Base-by-base conservation (phyloP, 345 rosid species). In the Excoecaria agallocha region DNA sequence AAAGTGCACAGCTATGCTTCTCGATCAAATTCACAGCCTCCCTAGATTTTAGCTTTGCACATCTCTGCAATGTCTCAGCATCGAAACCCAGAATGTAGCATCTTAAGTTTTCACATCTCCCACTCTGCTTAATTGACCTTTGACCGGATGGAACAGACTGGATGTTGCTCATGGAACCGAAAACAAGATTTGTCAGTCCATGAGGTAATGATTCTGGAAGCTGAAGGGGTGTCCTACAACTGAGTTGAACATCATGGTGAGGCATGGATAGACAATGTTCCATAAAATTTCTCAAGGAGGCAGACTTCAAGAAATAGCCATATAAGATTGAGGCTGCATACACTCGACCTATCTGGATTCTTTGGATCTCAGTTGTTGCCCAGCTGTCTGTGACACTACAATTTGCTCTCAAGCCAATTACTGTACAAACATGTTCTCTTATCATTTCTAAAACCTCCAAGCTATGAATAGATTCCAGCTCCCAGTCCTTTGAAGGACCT, bases 401-500 rank as follows among this genome's bases (percentile, higher is more conserved):
- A 78, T 95, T 82, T 43, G 82, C 81, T 70, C 90, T 86, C 85
- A 91, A 77, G 69, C 99, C 98, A 66, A 87, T 89, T 59, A 90
- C 91, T 48, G 90, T 77, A 38, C 84, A 75, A 4, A 95, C 89
- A 50, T 93, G 97, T 77, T 91, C 96, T 72, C 81, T 88, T 71
- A 95, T 81, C 87, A 93, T 84, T 76, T 91, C 86, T 68, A 95
- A 81, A n/a, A 81, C 73, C 72, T 95, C 98, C 13, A 82, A 67
- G 83, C 82, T 75, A 68, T 93, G 85, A 56, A 95, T 88, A 5
- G 99, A 95, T 77, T 95, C 98, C 13, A 95, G 76, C 75, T 91
- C 97, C 96, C 97, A 95, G 86, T 90, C 91, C 84, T 90, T 95
- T 4, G 96, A 54, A 38, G 96, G 99, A 87, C 86, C 87, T 74